These are phyloP conservation scores for Vaccinium myrtillus DNA, from an alignment of 148 eudicot species.

Conservation along the genomic window DNA sequence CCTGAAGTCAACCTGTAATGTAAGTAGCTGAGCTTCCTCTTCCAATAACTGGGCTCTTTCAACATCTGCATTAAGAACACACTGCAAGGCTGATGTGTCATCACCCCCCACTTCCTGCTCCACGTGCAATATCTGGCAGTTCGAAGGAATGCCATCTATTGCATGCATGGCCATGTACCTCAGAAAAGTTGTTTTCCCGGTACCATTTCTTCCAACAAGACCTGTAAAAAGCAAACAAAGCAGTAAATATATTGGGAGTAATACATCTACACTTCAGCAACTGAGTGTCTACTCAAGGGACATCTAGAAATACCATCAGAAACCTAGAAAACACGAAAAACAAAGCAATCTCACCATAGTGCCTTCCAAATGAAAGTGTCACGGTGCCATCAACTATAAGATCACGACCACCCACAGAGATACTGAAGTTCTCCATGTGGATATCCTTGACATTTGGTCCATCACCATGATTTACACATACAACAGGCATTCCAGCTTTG, in stretches of 20 bases:
- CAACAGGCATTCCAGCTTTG: constrained; percentile 91
- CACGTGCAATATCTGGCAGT: constrained; percentile 94
- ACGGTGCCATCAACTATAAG: constrained; percentile 83
- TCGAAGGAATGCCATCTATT: constrained; percentile 94
- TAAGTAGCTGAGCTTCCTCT: constrained; percentile 77
- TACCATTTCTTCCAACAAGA: constrained; percentile 98
- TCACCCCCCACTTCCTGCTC: constrained; percentile 99
- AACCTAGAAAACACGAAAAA: neutral
- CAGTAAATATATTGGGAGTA: neutral
- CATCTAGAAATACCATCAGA: neutral
- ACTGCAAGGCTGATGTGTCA: constrained; percentile 80
- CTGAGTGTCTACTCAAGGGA: neutral
- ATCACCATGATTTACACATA: constrained; percentile 74
- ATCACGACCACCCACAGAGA: constrained; percentile 97
- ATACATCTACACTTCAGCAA: neutral
- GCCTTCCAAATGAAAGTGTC: constrained; percentile 90
- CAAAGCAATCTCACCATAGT: constrained; percentile 65
- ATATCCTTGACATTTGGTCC: constrained; percentile 80
- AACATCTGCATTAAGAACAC: constrained; percentile 83
- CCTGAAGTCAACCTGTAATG: constrained; percentile 56
- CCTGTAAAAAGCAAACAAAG: constrained; percentile 47
- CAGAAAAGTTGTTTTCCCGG: constrained; percentile 98
- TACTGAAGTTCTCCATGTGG: constrained; percentile 84
- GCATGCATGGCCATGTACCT: constrained; percentile 94
- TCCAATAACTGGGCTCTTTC: constrained; percentile 80